Base-by-base conservation (phyloP, 257 asterid genomes). In the Solanum sitiens region DNA sequence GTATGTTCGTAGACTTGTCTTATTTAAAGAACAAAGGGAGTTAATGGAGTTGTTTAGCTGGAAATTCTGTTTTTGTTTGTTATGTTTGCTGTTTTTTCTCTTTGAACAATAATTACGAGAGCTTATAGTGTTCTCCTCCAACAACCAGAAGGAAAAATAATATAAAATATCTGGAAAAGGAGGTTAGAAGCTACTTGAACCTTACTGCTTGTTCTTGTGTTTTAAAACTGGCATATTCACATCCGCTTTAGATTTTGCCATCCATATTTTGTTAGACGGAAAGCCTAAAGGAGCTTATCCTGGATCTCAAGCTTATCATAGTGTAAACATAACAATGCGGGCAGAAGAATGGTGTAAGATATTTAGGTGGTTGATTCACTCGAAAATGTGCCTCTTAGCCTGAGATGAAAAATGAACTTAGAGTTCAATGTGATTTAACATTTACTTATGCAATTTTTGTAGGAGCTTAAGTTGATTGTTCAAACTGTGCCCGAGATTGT, bases 401-500 rank as follows among this genome's bases (percentile, higher is more conserved):
- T 77, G 84, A 14, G 63, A 37, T 44, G 11, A 35, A 15, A 30
- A 45, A 45, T 70, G 45, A 71, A 73, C 80, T 37, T 73, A 73
- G 30, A 35, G 86, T 72, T 30, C 27, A 25, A 18, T 63, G 39
- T 30, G 70, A 27, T 8, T 14, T 86, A 42, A 47, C 67, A 5
- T 25, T 5, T 80, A 16, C 67, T 5, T 47, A 1, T 16, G 85
- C 67, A 47, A 80, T 16, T 27, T 47, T 27, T 90, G 20, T 75
- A 97, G 99, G 99, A 97, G 91, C 96, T 97, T 39, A 95, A 94
- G 91, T 82, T 87, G 84, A 96, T 93, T 77, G 50, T 94, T 86
- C 94, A 91, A 50, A 91, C 86, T 87, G 98, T 97, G 82, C 99
- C 99, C 6, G 99, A 97, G 98, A 95, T 97, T 89, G 88, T 89